These are phyloP conservation scores for Rhizopus microsporus DNA, from an alignment of 371 early-diverging fungal genomes.

Conservation along the genomic window DNA sequence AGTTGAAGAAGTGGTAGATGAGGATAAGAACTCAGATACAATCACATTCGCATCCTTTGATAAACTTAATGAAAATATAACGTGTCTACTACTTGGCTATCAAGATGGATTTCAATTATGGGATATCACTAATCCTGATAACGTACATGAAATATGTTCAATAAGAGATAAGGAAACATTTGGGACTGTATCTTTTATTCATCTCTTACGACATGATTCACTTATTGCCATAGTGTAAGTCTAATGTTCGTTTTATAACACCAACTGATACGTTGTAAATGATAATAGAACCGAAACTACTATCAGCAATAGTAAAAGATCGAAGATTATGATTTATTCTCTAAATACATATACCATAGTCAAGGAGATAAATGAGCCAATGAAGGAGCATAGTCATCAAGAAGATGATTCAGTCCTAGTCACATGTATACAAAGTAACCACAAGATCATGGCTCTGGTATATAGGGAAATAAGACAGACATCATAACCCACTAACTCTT, in stretches of 20 bases:
- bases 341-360: conserved; percentile 44
- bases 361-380: conserved; percentile 33
- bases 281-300: conserved; percentile 11
- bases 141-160: conserved; percentile 72
- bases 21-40: conserved; percentile 24
- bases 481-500: not conserved
- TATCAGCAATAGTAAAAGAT: conserved; percentile 1
- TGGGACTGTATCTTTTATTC: conserved; percentile 53
- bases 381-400: conserved; percentile 24
- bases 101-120: conserved; percentile 82
- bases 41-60: conserved; percentile 41
- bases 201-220: conserved; percentile 41
- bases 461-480: conserved; percentile 11
- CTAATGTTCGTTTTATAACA: not conserved
- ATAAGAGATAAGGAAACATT: conserved; percentile 53
- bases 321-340: conserved; percentile 37
- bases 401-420: conserved; percentile 39
- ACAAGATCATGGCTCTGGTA: conserved; percentile 54
- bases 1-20: conserved; percentile 26
- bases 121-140: conserved; percentile 71
- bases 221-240: conserved; percentile 55
- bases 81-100: conserved; percentile 74
- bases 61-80: conserved; percentile 22
- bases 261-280: not conserved
- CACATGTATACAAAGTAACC: conserved; percentile 50